A percentile compares a stretch with the other conserved stretches of the same genome.
Evolutionary conservation across 805 yeast species (phyloP).

Genomic region (Komagataella mondaviorum): DNA sequence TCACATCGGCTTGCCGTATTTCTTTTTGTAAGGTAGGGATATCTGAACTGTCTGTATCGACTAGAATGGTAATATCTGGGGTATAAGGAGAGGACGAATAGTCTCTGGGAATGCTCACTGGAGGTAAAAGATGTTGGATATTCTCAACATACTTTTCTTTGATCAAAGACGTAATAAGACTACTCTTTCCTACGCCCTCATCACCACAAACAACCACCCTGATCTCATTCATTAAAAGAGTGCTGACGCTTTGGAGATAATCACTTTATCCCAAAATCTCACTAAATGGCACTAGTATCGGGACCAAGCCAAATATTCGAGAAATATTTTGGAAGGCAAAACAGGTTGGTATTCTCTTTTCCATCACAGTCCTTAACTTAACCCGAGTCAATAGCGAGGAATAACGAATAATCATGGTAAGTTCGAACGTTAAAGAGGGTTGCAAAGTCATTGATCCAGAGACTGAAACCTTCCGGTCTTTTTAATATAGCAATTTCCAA

Average conservation of each 20-base stretch:
- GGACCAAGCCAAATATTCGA: background rate
- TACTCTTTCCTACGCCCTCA: slow-evolving; percentile 78
- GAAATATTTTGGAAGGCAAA: background rate
- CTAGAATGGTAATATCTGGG: slow-evolving; percentile 52
- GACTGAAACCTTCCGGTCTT: background rate
- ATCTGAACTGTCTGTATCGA: slow-evolving; percentile 73
- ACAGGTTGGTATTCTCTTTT: background rate
- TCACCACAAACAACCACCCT: slow-evolving; percentile 91
- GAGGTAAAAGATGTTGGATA: slow-evolving; percentile 69
- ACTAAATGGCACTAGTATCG: background rate
- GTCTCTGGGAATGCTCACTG: slow-evolving; percentile 71
- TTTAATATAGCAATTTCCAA: background rate
- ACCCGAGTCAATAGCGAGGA: background rate
- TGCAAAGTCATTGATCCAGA: background rate
- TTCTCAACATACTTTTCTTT: slow-evolving; percentile 73
- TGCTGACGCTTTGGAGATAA: background rate
- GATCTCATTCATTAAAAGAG: slow-evolving; percentile 28
- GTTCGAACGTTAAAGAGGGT: background rate
- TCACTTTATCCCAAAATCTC: background rate
- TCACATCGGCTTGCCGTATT: slow-evolving; percentile 75
- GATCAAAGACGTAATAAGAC: slow-evolving; percentile 65
- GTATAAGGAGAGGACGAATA: slow-evolving; percentile 46
- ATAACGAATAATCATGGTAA: background rate
- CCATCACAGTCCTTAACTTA: background rate
- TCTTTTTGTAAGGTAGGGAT: slow-evolving; percentile 48